Percentiles rank a stretch among this genome's conserved stretches.
phyloP scores from a whole-genome alignment of 2,329 filamentous ascomycete genomes.

The Penicillium concentricum region DNA sequence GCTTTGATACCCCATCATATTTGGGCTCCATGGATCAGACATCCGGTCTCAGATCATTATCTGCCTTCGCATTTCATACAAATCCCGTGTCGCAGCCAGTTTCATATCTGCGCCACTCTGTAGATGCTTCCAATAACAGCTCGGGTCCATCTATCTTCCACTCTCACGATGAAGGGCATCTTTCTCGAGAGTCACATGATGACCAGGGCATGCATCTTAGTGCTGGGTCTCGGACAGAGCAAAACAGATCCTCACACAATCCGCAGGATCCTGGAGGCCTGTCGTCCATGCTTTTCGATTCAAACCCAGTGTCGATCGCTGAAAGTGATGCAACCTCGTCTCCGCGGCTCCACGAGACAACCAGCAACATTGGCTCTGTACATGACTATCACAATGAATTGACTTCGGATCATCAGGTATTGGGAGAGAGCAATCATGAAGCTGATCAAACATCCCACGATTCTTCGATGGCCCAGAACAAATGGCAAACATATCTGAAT shows the following conservation, averaged over 20 bases:
- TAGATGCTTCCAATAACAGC: conserved; percentile 40
- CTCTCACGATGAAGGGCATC: conserved; percentile 4
- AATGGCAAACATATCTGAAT: conserved; percentile 34
- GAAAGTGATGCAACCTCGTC: conserved; percentile 2
- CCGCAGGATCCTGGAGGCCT: neutral
- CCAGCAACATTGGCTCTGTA: neutral
- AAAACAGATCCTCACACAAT: neutral
- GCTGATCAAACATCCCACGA: conserved; percentile 8
- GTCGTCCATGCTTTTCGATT: conserved; percentile 10
- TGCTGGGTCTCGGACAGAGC: neutral
- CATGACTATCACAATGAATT: conserved; percentile 1
- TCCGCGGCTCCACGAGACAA: neutral
- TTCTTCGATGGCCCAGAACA: conserved; percentile 23
- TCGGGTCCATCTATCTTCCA: conserved; percentile 17
- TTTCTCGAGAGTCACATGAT: neutral
- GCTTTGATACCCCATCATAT: conserved; percentile 19
- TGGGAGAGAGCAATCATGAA: conserved; percentile 2
- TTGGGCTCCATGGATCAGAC: conserved; percentile 25
- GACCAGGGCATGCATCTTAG: conserved; percentile 3
- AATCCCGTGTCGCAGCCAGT: conserved; percentile 35
- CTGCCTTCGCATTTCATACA: conserved; percentile 32
- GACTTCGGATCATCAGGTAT: conserved; percentile 3
- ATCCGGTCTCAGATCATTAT: conserved; percentile 26
- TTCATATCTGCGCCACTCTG: conserved; percentile 35
- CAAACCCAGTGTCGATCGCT: conserved; percentile 2